Conservation (phyloP, 78 protist species). For the Polysphondylium violaceum region DNA sequence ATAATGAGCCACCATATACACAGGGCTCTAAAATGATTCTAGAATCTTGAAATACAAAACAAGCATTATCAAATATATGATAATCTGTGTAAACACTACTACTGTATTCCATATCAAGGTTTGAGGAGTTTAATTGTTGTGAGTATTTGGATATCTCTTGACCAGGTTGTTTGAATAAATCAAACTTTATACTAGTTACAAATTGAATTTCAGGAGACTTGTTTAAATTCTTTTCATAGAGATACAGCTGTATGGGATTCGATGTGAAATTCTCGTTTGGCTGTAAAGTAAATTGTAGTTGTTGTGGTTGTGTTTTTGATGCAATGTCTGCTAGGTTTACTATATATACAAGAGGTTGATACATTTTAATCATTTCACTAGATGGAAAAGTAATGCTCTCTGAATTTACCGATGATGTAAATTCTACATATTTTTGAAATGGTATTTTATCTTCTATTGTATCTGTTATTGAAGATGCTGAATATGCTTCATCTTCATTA, state of each 20-base stretch:
- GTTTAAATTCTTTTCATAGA: too few species aligned
- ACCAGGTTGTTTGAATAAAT: too few species aligned
- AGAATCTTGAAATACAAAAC: conserved; percentile 7
- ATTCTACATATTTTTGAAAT: not conserved
- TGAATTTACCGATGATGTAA: not conserved
- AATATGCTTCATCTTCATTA: not conserved
- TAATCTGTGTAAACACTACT: not conserved
- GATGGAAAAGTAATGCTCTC: conserved; percentile 50
- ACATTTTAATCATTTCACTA: conserved; percentile 3
- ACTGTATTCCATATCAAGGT: not conserved
- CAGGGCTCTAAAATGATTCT: conserved; percentile 8
- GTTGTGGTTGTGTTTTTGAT: too few species aligned
- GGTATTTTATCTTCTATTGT: not conserved
- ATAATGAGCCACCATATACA: conserved; percentile 16
- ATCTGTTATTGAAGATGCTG: not conserved
- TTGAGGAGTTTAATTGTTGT: not conserved
- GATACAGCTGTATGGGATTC: too few species aligned
- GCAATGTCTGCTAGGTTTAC: too few species aligned
- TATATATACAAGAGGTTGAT: conserved; percentile 25
- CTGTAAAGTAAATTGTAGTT: too few species aligned
- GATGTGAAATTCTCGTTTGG: too few species aligned
- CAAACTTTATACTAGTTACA: too few species aligned
- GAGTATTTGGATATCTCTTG: too few species aligned
- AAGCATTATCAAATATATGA: conserved; percentile 7
- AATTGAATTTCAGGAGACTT: too few species aligned